These are phyloP conservation scores for Trichophyton equinum DNA, from an alignment of 2,329 filamentous ascomycete genomes.

Conservation along the genomic window DNA sequence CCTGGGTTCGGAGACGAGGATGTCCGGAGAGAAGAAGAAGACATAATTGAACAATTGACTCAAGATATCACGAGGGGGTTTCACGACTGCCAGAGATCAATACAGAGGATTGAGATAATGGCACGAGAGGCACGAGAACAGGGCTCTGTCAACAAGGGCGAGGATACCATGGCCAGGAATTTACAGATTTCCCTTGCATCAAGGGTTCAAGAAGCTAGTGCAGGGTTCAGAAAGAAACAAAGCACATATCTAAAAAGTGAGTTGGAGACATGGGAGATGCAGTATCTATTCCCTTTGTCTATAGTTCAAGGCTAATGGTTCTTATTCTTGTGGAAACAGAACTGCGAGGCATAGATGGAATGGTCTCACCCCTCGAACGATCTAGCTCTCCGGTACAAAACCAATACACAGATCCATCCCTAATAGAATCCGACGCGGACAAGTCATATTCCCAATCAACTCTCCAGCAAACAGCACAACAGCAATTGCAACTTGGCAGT, in stretches of 20 bases:
- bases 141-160: conserved; percentile 49
- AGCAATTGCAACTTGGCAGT: conserved; percentile 47
- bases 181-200: conserved; percentile 84
- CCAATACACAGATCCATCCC: conserved; percentile 69
- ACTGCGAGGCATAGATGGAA: conserved; percentile 59
- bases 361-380: conserved; percentile 40
- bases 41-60: conserved; percentile 79
- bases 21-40: conserved; percentile 72
- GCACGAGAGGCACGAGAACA: conserved; percentile 65
- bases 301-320: neutral
- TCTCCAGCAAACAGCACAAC: conserved; percentile 61
- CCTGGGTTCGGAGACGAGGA: conserved; percentile 95
- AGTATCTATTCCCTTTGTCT: neutral
- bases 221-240: conserved; percentile 92
- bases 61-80: conserved; percentile 82
- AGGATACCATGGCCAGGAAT: conserved; percentile 93
- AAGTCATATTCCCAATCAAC: conserved; percentile 83
- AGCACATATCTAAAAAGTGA: conserved; percentile 88
- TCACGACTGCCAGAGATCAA: conserved; percentile 77
- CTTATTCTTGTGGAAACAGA: conserved; percentile 37
- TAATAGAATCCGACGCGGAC: conserved; percentile 89
- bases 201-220: conserved; percentile 81
- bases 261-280: conserved; percentile 11
- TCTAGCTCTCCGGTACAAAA: conserved; percentile 43
- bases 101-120: conserved; percentile 78